Percentiles rank a stretch among this genome's conserved stretches.
phyloP scores from a whole-genome alignment of 169 alveolate species.

The Amoebophrya sp. region DNA sequence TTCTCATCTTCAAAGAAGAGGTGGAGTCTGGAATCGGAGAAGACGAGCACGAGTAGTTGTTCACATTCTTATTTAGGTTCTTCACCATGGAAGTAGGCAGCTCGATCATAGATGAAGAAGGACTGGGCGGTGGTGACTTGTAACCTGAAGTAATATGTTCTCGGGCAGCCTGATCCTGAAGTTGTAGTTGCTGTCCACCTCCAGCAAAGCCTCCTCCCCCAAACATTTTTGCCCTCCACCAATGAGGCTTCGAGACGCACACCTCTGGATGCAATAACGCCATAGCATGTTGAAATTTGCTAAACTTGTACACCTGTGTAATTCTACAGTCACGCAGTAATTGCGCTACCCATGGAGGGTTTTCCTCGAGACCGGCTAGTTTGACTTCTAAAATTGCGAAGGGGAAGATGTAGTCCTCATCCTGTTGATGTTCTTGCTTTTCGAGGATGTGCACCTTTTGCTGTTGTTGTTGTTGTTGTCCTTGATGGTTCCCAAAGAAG shows the following conservation, averaged over 20 bases:
- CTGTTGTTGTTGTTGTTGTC: too few species aligned
- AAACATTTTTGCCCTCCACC: too few species aligned
- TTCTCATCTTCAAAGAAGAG: background rate
- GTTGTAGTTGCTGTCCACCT: too few species aligned
- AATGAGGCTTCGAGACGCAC: slow-evolving; percentile 55
- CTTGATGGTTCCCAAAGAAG: too few species aligned
- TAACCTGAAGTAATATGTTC: background rate
- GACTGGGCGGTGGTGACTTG: background rate
- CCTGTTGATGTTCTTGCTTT: background rate
- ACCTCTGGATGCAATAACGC: slow-evolving; percentile 57
- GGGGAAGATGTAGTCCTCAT: slow-evolving; percentile 51
- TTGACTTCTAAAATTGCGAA: slow-evolving; percentile 59
- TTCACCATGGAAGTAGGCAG: background rate
- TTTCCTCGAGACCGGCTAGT: slow-evolving; percentile 52
- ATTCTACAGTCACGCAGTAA: slow-evolving; percentile 55
- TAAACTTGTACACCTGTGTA: slow-evolving; percentile 56
- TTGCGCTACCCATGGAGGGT: slow-evolving; percentile 56
- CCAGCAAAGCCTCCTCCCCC: too few species aligned
- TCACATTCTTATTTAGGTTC: background rate
- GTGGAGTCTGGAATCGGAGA: too few species aligned
- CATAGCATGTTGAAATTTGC: slow-evolving; percentile 63
- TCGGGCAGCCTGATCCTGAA: slow-evolving; percentile 37
- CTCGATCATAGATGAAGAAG: slow-evolving; percentile 1
- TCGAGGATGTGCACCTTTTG: too few species aligned
- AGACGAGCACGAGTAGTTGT: too few species aligned